Evolutionary conservation across 345 rosid species (phyloP).

Genomic region (Aquilaria yunnanensis): DNA sequence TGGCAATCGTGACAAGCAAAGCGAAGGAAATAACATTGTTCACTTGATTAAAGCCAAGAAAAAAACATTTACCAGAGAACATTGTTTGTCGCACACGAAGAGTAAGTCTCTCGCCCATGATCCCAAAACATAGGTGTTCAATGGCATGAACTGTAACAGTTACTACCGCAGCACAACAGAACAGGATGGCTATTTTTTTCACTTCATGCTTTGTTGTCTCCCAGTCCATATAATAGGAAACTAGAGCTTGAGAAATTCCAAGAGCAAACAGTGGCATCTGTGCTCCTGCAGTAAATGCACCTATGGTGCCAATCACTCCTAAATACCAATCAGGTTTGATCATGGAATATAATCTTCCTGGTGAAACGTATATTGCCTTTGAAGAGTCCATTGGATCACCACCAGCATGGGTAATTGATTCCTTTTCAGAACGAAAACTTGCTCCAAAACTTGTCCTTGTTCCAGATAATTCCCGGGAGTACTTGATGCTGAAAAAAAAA

Average conservation of each 20-base stretch:
- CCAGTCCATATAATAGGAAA: constrained; percentile 79
- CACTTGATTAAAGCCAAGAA: background rate
- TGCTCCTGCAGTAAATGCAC: constrained; percentile 79
- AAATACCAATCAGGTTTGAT: constrained; percentile 80
- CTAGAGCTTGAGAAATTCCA: constrained; percentile 91
- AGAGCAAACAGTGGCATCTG: constrained; percentile 97
- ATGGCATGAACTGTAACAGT: constrained; percentile 58
- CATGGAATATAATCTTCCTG: constrained; percentile 71
- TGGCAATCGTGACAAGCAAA: background rate
- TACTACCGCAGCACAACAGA: constrained; percentile 56
- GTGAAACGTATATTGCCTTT: constrained; percentile 37
- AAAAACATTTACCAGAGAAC: constrained; percentile 52
- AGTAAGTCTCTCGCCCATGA: constrained; percentile 92
- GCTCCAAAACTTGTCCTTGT: constrained; percentile 56
- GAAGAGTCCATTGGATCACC: constrained; percentile 36
- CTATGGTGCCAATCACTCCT: constrained; percentile 60
- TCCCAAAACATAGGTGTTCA: constrained; percentile 70
- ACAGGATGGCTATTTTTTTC: constrained; percentile 63
- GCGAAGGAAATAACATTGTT: background rate
- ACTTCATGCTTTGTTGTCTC: constrained; percentile 60
- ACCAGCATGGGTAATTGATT: constrained; percentile 40
- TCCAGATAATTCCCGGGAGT: constrained; percentile 64
- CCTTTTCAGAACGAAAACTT: constrained; percentile 84
- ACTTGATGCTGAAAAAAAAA: constrained; percentile 33
- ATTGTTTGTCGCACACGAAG: constrained; percentile 80